phyloP scores from a whole-genome alignment of 352 stramenopile species.

The Thraustotheca clavata region DNA sequence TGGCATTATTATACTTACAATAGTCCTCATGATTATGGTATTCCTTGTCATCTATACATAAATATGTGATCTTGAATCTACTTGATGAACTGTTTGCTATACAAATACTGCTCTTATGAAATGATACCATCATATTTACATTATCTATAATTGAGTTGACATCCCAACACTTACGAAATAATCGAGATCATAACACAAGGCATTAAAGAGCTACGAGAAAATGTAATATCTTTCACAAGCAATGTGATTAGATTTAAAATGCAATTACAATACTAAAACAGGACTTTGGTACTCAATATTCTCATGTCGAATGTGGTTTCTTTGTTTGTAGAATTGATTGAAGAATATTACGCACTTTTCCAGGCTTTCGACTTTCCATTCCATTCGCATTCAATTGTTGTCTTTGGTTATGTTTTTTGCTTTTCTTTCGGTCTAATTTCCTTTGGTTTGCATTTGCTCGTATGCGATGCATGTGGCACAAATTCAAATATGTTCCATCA shows the following conservation, averaged over 20 bases:
- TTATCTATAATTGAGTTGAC: not conserved
- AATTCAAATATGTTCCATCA: conserved; percentile 69
- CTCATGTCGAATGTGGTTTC: too few relatives aligned
- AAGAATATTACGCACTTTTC: not conserved
- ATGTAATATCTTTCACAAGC: not conserved
- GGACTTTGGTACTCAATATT: too few relatives aligned
- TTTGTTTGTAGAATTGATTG: not conserved
- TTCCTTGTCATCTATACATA: conserved; percentile 83
- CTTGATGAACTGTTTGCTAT: not conserved
- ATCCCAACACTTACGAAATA: not conserved
- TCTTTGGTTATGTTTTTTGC: conserved; percentile 19
- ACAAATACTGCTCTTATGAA: not conserved
- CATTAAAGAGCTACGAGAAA: not conserved
- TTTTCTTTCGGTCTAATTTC: conserved; percentile 80
- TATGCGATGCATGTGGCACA: conserved; percentile 77
- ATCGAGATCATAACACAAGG: not conserved
- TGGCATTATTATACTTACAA: conserved; percentile 59
- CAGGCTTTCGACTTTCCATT: not conserved
- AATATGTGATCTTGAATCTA: not conserved
- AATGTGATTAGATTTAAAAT: too few relatives aligned
- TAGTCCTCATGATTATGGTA: conserved; percentile 60
- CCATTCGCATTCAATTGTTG: not conserved
- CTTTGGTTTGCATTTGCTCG: conserved; percentile 73
- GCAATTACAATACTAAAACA: too few relatives aligned
- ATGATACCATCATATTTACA: not conserved